phyloP scores from a whole-genome alignment of 176 grass and related monocot genomes.

The Aegilops tauschii region DNA sequence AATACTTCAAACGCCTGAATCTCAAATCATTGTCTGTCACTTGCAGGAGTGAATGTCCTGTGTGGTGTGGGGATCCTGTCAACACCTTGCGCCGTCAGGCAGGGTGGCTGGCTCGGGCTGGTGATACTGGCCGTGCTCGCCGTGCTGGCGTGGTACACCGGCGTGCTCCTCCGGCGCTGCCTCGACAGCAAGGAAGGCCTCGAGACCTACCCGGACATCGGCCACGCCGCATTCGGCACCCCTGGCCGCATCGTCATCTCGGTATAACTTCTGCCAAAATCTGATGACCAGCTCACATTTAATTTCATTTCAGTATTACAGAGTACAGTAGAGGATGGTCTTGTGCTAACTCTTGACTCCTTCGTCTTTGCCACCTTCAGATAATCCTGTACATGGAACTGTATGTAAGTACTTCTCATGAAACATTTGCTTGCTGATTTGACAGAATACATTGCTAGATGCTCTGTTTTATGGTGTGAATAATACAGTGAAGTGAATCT shows the following conservation, averaged over 20 bases:
- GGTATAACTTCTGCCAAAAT: slow-evolving; percentile 22
- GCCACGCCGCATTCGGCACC: slow-evolving; percentile 64
- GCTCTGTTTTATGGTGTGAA: neutral
- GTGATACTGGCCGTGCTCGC: slow-evolving; percentile 46
- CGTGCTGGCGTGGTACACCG: slow-evolving; percentile 55
- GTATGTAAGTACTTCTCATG: slow-evolving; percentile 54
- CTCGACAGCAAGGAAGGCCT: slow-evolving; percentile 64
- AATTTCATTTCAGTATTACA: neutral
- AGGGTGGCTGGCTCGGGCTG: slow-evolving; percentile 61
- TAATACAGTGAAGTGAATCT: neutral
- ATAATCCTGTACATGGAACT: slow-evolving; percentile 69
- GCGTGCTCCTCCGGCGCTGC: slow-evolving; percentile 53
- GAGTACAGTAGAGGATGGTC: neutral
- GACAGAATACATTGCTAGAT: neutral
- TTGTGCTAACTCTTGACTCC: neutral
- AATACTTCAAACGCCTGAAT: neutral
- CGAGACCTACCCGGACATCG: slow-evolving; percentile 69
- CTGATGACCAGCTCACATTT: neutral
- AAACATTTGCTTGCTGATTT: neutral
- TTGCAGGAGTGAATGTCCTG: slow-evolving; percentile 65
- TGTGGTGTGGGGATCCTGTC: slow-evolving; percentile 74
- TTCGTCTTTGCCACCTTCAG: slow-evolving; percentile 24
- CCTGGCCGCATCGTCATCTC: slow-evolving; percentile 54
- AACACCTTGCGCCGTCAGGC: slow-evolving; percentile 60
- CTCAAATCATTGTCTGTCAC: neutral